Percentiles rank a stretch among this genome's conserved stretches.
Conservation (phyloP, 441 rosid species). For the Isatis lusitanica region DNA sequence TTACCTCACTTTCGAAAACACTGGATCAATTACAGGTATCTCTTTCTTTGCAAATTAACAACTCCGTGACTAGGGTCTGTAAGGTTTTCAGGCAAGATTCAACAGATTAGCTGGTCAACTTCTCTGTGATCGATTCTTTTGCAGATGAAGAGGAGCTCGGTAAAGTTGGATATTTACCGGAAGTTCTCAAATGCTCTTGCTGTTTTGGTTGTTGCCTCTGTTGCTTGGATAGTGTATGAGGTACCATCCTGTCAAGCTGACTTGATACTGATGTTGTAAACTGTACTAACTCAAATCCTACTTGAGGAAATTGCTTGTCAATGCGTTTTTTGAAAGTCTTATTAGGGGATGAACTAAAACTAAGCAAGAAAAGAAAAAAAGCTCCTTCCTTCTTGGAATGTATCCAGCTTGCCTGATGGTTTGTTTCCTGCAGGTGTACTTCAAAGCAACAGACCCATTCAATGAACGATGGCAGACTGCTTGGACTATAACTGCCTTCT, state of each 20-base stretch:
- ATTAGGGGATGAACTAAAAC: background rate
- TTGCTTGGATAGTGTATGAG: slow-evolving; percentile 92
- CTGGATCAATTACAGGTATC: slow-evolving; percentile 88
- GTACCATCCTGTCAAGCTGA: slow-evolving; percentile 44
- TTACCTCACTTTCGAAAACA: slow-evolving; percentile 83
- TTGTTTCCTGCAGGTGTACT: slow-evolving; percentile 65
- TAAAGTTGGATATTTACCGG: slow-evolving; percentile 88
- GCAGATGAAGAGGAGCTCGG: slow-evolving; percentile 81
- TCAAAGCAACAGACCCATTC: slow-evolving; percentile 96
- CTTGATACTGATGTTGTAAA: background rate
- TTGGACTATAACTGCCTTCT: slow-evolving; percentile 95
- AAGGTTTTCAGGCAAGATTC: slow-evolving; percentile 19
- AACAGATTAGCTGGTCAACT: slow-evolving; percentile 15
- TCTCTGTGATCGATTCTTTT: slow-evolving; percentile 9
- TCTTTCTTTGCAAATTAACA: slow-evolving; percentile 13
- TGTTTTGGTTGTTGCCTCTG: slow-evolving; percentile 79
- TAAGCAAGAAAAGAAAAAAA: background rate
- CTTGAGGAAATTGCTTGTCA: slow-evolving; percentile 1
- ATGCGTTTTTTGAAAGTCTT: background rate
- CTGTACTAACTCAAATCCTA: background rate
- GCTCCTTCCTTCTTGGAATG: background rate
- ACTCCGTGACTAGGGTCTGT: background rate
- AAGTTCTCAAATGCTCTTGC: slow-evolving; percentile 92
- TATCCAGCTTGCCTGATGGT: slow-evolving; percentile 14
- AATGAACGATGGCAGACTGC: slow-evolving; percentile 93